Evolutionary conservation across 2,329 filamentous ascomycete species (phyloP).

Genomic region (Bipolaris cookei): DNA sequence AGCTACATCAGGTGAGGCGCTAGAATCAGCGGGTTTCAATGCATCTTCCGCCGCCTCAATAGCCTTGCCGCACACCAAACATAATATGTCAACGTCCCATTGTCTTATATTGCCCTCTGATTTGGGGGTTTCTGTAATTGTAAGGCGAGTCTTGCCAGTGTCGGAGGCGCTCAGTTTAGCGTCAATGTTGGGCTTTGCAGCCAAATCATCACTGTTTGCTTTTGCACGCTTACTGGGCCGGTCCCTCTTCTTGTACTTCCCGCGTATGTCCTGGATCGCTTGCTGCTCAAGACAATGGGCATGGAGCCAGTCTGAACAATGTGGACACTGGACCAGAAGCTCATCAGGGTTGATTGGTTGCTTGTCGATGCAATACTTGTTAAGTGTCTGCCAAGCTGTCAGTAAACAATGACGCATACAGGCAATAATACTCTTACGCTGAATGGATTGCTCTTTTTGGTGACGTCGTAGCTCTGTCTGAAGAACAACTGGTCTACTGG

Average conservation of each 20-base stretch:
- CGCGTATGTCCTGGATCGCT: slow-evolving; percentile 18
- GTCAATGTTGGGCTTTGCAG: neutral
- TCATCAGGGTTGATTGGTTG: slow-evolving; percentile 53
- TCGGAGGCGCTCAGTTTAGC: slow-evolving; percentile 13
- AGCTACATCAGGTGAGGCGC: neutral
- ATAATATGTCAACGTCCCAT: slow-evolving; percentile 27
- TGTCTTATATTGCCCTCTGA: slow-evolving; percentile 6
- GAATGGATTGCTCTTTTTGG: slow-evolving; percentile 25
- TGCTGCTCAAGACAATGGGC: slow-evolving; percentile 44
- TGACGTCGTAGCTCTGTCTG: slow-evolving; percentile 52
- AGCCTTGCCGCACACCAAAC: slow-evolving; percentile 25
- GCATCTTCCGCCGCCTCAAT: slow-evolving; percentile 20
- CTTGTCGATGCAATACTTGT: slow-evolving; percentile 50
- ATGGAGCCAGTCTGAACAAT: slow-evolving; percentile 54
- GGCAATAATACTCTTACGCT: slow-evolving; percentile 41
- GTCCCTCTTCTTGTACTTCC: slow-evolving; percentile 10
- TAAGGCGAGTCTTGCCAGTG: slow-evolving; percentile 19
- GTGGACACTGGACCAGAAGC: slow-evolving; percentile 51
- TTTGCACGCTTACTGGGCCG: slow-evolving; percentile 6
- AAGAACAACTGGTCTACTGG: slow-evolving; percentile 50
- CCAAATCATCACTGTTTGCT: neutral
- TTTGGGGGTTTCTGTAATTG: slow-evolving; percentile 24
- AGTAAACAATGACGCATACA: neutral
- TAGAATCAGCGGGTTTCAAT: neutral
- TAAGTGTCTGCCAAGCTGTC: slow-evolving; percentile 34